A percentile compares a stretch with the other conserved stretches of the same genome.
These are phyloP conservation scores for Phaeosphaeria sp. DNA, from an alignment of 2,329 filamentous ascomycete species.

Conservation along the genomic window DNA sequence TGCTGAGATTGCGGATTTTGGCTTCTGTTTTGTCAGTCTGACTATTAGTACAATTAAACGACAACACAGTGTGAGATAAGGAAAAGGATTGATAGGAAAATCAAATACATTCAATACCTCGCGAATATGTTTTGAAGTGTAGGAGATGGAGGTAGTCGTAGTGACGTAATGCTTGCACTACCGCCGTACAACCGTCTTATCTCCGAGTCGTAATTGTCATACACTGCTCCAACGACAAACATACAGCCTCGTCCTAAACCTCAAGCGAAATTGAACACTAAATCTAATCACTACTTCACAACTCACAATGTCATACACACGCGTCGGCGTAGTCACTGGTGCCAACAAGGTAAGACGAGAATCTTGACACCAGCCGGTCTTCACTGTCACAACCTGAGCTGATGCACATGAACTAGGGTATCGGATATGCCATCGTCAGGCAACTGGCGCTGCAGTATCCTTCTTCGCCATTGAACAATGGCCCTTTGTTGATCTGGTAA, in stretches of 20 bases:
- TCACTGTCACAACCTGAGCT: not conserved
- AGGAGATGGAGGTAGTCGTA: not conserved
- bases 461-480: slow-evolving; percentile 55
- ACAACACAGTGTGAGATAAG: no score
- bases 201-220: slow-evolving; percentile 2
- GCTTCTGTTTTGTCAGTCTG: no score
- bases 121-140: no score
- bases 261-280: not conserved
- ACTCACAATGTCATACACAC: slow-evolving; percentile 35
- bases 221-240: not conserved
- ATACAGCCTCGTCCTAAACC: not conserved
- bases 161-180: not conserved
- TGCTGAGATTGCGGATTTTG: no score
- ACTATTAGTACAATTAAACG: no score
- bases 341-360: slow-evolving; percentile 56
- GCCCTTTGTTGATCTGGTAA: slow-evolving; percentile 56
- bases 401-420: slow-evolving; percentile 35
- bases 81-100: no score
- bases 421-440: slow-evolving; percentile 60
- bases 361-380: not conserved
- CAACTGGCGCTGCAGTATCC: slow-evolving; percentile 63
- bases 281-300: not conserved
- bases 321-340: slow-evolving; percentile 62
- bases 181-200: not conserved
- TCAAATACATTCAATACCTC: not conserved